A percentile compares a stretch with the other conserved stretches of the same genome.
These are phyloP conservation scores for Pichia sp. DNA, from an alignment of 1,139 yeast genomes.

Conservation along the genomic window DNA sequence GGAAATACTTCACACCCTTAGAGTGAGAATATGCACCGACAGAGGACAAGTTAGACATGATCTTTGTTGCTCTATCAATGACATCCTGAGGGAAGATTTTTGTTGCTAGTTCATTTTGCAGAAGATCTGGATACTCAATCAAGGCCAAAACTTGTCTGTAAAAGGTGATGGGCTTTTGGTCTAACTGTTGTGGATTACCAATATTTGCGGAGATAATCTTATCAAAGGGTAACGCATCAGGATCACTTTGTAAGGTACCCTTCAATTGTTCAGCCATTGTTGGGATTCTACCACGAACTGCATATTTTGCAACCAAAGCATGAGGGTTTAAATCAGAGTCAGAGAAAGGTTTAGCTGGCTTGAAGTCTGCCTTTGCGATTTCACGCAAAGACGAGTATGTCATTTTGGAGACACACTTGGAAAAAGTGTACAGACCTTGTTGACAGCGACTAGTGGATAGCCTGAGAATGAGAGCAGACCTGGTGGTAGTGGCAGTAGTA, in stretches of 20 bases:
- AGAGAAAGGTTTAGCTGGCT: conserved; percentile 27
- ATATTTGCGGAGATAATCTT: conserved; percentile 83
- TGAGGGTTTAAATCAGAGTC: conserved; percentile 58
- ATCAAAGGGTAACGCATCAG: conserved; percentile 65
- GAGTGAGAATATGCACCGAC: conserved; percentile 94
- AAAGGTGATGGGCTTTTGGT: conserved; percentile 91
- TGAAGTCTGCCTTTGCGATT: conserved; percentile 13
- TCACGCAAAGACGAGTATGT: conserved; percentile 7
- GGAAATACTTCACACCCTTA: conserved; percentile 69
- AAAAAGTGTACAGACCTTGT: no score
- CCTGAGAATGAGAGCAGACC: not conserved
- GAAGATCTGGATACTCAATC: conserved; percentile 73
- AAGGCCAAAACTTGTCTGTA: conserved; percentile 85
- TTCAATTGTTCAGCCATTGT: conserved; percentile 82
- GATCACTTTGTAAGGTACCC: conserved; percentile 42
- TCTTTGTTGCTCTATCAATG: conserved; percentile 53
- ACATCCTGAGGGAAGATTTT: conserved; percentile 62
- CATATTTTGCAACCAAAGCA: conserved; percentile 83
- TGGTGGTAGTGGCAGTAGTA: conserved; percentile 10
- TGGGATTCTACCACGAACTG: conserved; percentile 94
- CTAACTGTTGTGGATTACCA: conserved; percentile 96
- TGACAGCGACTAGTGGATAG: not conserved
- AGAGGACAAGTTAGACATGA: conserved; percentile 63
- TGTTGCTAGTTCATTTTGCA: conserved; percentile 31
- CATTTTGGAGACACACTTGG: no score